These are phyloP conservation scores for Abortiporus biennis DNA, from an alignment of 1,284 basidiomycete genomes.

Conservation along the genomic window DNA sequence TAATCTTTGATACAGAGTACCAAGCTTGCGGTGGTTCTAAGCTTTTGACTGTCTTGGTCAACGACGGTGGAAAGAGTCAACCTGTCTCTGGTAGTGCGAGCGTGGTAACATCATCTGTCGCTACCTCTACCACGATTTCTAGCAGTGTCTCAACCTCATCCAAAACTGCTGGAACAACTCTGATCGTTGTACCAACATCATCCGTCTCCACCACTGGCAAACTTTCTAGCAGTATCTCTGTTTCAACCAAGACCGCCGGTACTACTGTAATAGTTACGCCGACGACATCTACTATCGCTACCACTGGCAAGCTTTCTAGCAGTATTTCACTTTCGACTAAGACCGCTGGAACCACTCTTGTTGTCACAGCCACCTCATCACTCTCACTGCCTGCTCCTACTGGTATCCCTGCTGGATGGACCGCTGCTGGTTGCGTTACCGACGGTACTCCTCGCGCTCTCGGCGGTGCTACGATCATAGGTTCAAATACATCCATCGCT, in stretches of 20 bases:
- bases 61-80: constrained; percentile 12
- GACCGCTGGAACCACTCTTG: too few species aligned
- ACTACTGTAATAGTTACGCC: too few species aligned
- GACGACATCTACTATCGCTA: too few species aligned
- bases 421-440: constrained; percentile 12
- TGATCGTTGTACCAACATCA: constrained; percentile 6
- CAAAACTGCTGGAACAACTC: constrained; percentile 2
- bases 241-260: not conserved
- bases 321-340: not conserved
- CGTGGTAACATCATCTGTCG: too few species aligned
- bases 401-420: constrained; percentile 8
- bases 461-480: constrained; percentile 12
- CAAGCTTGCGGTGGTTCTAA: constrained; percentile 22
- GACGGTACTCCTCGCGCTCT: constrained; percentile 14
- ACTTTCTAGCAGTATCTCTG: not conserved
- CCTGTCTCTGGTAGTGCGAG: constrained; percentile 4
- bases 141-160: constrained; percentile 5
- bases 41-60: constrained; percentile 18
- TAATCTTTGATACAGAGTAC: constrained; percentile 6
- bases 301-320: too few species aligned
- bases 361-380: too few species aligned
- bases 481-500: constrained; percentile 11
- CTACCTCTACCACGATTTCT: constrained; percentile 3
- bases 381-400: not conserved
- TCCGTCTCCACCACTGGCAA: constrained; percentile 4